Conservation (phyloP, 768 basidiomycete genomes). For the Royoungia palumana region DNA sequence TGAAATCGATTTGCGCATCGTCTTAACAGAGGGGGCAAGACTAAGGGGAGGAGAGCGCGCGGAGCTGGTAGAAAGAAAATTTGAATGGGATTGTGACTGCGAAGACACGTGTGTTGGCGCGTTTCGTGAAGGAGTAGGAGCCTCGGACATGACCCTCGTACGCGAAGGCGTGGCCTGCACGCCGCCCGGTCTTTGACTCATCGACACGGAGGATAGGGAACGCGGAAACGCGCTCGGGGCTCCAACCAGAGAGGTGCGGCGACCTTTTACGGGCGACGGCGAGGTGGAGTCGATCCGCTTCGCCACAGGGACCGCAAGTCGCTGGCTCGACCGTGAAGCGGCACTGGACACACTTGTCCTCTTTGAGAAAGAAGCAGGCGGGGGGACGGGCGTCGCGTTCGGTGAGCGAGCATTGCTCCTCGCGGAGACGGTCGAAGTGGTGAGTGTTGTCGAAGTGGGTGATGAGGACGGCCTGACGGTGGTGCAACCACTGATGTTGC, state of each 20-base stretch:
- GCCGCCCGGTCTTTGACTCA: conserved; percentile 13
- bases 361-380: conserved; percentile 32
- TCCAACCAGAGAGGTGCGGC: conserved; percentile 27
- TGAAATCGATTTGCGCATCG: conserved; percentile 27
- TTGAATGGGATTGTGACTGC: conserved; percentile 24
- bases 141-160: conserved; percentile 45
- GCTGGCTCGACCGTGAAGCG: conserved; percentile 32
- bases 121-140: conserved; percentile 26
- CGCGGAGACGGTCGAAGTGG: conserved; percentile 25
- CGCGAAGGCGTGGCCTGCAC: conserved; percentile 37
- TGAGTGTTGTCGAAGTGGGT: conserved; percentile 23
- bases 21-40: conserved; percentile 38
- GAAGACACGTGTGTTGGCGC: conserved; percentile 23
- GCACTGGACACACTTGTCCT: conserved; percentile 39
- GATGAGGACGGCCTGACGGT: conserved; percentile 41
- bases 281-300: conserved; percentile 28
- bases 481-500: conserved; percentile 45
- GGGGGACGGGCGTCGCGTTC: conserved; percentile 51
- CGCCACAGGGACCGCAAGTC: conserved; percentile 38
- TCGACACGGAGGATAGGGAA: conserved; percentile 15
- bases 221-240: conserved; percentile 28
- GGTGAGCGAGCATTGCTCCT: conserved; percentile 37
- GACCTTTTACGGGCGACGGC: conserved; percentile 26
- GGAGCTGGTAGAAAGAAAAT: conserved; percentile 23
- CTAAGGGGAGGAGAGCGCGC: conserved; percentile 35